phyloP scores from a whole-genome alignment of 139 green algal genomes.

The Limnomonas spitsbergensis region DNA sequence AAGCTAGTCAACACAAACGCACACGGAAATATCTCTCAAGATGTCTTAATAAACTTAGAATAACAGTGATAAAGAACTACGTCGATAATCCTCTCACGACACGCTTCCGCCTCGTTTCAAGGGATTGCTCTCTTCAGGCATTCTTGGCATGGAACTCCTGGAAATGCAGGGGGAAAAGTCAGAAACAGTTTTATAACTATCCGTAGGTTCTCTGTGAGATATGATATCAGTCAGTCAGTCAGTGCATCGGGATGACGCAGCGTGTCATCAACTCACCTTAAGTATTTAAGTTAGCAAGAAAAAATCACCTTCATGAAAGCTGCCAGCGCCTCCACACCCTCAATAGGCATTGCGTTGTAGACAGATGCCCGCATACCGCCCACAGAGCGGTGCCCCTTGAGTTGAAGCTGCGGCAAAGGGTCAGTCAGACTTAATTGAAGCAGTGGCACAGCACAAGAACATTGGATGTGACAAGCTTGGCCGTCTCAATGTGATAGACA shows the following conservation, averaged over 20 bases:
- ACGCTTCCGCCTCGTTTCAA: no score
- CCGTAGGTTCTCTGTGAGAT: no score
- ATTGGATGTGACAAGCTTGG: not conserved
- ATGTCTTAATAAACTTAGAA: no score
- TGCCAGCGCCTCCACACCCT: constrained; percentile 81
- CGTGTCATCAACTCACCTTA: not conserved
- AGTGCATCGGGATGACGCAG: not conserved
- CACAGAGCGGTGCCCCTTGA: constrained; percentile 97
- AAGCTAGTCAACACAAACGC: no score
- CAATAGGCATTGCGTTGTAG: constrained; percentile 98
- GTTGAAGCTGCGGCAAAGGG: constrained; percentile 43
- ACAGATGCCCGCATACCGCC: constrained; percentile 97
- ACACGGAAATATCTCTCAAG: no score
- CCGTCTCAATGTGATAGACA: no score
- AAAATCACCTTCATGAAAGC: constrained; percentile 81
- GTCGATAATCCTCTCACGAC: no score
- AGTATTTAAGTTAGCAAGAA: not conserved
- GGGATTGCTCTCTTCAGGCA: no score
- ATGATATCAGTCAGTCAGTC: not conserved
- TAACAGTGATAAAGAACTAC: no score
- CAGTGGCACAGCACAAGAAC: not conserved
- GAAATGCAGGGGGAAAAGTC: not conserved
- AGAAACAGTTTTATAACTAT: no score
- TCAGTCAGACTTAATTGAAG: not conserved
- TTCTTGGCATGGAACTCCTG: constrained; percentile 3